Base-by-base conservation (phyloP, 345 rosid species). In the Eutrema japonicum region DNA sequence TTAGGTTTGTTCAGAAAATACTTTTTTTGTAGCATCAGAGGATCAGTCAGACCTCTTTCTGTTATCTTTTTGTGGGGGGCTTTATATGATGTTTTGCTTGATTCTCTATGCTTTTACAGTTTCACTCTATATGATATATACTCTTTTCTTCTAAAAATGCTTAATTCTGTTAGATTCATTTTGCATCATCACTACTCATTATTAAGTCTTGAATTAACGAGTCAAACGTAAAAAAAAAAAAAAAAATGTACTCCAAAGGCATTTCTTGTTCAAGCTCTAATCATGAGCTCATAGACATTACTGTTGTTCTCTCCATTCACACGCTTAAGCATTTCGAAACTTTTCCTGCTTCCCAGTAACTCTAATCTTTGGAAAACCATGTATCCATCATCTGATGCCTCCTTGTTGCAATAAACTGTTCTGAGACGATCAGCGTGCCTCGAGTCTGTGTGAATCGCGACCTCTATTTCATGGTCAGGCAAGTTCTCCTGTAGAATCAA, bases 371-470 rank as follows among this genome's bases (percentile, higher is more conserved):
- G 85, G 84, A 88, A 94, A 46, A 9, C 74, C 73, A 79, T 68
- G 57, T 57, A 61, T 59, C 89, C 91, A 50, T 63, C 57, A 69
- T 77, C 85, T 12, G 61, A 64, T 46, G 84, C 76, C 73, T 88
- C 96, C 78, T 83, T 87, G 50, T 82, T 83, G 70, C 85, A 69
- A 69, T 87, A 91, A 12, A 47, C 82, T 27, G 89, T 75, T 71
- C 97, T 82, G 51, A 89, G 93, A 77, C 86, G 78, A 71, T 94
- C 95, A 26, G 93, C 96, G 37, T 94, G 90, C 80, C 92, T 83
- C 0, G 96, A 94, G 69, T 91, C 96, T 0, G 96, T 88, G 82
- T 94, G 97, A 71, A 91, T 88, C 1, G 93, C 95, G 33, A 75
- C 84, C 72, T 84, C 89, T 74, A 89, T 48, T 84, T 91, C 98